phyloP scores from a whole-genome alignment of 768 basidiomycete species.

The Kwoniella dendrophila region DNA sequence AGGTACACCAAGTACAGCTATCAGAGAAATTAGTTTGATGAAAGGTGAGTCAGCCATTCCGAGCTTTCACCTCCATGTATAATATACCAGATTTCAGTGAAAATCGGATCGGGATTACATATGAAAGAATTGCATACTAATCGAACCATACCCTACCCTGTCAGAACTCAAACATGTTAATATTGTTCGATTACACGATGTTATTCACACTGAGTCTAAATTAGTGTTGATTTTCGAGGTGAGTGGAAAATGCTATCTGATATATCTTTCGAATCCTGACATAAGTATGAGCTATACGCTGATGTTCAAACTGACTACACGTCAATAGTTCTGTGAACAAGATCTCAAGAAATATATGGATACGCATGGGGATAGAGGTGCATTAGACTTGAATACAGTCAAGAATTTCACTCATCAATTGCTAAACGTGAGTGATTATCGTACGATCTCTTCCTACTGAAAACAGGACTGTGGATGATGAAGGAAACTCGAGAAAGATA shows the following conservation, averaged over 20 bases:
- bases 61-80: not conserved
- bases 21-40: slow-evolving; percentile 98
- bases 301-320: not conserved
- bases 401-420: slow-evolving; percentile 98
- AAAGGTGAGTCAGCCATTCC: slow-evolving; percentile 60
- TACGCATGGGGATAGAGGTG: slow-evolving; percentile 91
- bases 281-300: not conserved
- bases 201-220: slow-evolving; percentile 97
- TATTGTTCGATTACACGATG: slow-evolving; percentile 96
- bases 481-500: too few relatives aligned
- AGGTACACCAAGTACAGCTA: slow-evolving; percentile 97
- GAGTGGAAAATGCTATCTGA: slow-evolving; percentile 8
- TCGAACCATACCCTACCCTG: not conserved
- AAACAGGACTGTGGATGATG: too few relatives aligned
- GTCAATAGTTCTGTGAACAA: slow-evolving; percentile 76
- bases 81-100: not conserved
- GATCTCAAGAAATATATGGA: slow-evolving; percentile 99
- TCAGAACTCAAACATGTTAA: slow-evolving; percentile 94
- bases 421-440: slow-evolving; percentile 62
- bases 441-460: not conserved
- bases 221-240: slow-evolving; percentile 94
- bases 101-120: not conserved
- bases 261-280: not conserved
- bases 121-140: not conserved
- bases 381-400: slow-evolving; percentile 81